Evolutionary conservation across 495 filamentous ascomycete genomes (phyloP), one percentile per base, ranked within the genome.

Genomic region (Xeromyces bisporus): DNA sequence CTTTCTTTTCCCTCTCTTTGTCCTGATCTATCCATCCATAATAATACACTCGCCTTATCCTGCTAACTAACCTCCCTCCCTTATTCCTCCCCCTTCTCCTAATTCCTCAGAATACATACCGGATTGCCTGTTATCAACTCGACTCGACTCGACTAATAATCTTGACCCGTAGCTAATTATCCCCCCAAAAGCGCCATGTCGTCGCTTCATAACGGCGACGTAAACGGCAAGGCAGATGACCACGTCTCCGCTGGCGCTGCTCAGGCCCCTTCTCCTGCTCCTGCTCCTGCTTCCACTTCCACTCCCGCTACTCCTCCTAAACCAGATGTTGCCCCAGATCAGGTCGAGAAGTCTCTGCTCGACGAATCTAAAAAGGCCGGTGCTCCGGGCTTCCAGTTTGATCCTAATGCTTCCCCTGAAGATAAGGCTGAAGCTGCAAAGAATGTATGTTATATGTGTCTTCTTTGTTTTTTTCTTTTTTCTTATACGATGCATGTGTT

Each of bases 401-500:
- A 96, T 48, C 83, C 89, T 2, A 48, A 93, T 61, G 85, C 86
- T 15, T 74, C 67, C 12, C 68, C 80, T 0, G 81, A 83, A 51
- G 68, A 86, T 46, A 96, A 96, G 60, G 74, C 69, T 28, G 77
- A 77, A 15, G 76, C 79, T 37, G 75, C 77, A 3, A 64, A 66
- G 66, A 69, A 75, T 39, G 89, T 94, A 69, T 33, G 77, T 69
- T 16, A 17, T 30, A n/a, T 15, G 15, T 6, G 28, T 15, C 28
- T 15, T 15, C 6, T 15, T 15, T 29, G 32, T 29, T 40, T 43
- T 33, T 58, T 42, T 18, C 18, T 12, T 29, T 6, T 29, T 16
- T 28, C 28, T 14, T 14, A 14, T 23, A 28, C 33, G 4, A 44
- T 24, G n/a, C n/a, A n/a, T n/a, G n/a, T 24, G n/a, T 24, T 31